Conservation (phyloP, 495 filamentous ascomycete species). For the Trichocladium uniseriatum region DNA sequence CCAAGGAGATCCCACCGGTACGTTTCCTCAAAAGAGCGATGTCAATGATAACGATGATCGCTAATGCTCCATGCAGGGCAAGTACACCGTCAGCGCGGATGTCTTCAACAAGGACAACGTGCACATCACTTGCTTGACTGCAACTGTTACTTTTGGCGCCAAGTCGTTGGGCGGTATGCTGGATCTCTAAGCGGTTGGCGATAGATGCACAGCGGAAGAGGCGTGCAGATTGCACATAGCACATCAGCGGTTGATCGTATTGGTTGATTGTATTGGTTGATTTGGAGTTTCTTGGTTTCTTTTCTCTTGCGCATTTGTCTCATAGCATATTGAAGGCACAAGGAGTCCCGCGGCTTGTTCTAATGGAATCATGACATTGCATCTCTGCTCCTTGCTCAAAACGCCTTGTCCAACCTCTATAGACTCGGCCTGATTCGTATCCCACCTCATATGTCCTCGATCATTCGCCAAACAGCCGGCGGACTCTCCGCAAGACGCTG, state of each 20-base stretch:
- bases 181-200: conserved; percentile 19
- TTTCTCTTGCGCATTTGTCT: conserved; percentile 5
- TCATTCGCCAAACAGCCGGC: conserved; percentile 89
- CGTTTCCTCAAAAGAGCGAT: conserved; percentile 22
- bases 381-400: neutral
- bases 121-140: conserved; percentile 75
- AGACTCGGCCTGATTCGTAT: too few species aligned
- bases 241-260: neutral
- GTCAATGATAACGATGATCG: too few species aligned
- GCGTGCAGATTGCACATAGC: conserved; percentile 5
- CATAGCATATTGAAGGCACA: conserved; percentile 12
- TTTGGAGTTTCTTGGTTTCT: conserved; percentile 2
- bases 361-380: conserved; percentile 9
- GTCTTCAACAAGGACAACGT: conserved; percentile 59
- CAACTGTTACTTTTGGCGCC: conserved; percentile 48
- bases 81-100: conserved; percentile 80
- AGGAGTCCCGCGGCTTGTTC: conserved; percentile 10
- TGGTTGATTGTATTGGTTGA: neutral
- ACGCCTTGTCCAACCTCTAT: neutral
- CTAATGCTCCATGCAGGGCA: conserved; percentile 49
- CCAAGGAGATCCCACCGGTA: conserved; percentile 83
- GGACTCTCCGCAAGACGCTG: conserved; percentile 85
- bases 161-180: conserved; percentile 10
- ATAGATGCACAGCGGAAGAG: neutral
- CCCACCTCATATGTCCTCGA: too few species aligned